phyloP scores from a whole-genome alignment of 2,329 filamentous ascomycete genomes.

The Fusarium bulbicola region DNA sequence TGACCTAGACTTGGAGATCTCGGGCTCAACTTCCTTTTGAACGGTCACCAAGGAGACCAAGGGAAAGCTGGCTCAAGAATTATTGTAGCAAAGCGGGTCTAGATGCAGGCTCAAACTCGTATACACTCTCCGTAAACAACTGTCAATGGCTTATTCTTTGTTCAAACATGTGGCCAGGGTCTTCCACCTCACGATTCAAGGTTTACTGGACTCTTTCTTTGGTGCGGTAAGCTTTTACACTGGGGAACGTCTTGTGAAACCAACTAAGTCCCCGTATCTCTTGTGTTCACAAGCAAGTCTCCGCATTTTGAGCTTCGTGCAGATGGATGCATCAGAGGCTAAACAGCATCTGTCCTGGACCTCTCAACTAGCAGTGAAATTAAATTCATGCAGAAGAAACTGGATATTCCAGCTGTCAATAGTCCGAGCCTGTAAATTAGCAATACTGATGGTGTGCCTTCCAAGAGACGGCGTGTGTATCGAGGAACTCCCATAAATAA shows the following conservation, averaged over 20 bases:
- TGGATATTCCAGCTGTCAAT: background rate
- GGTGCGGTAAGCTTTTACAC: rapidly evolving
- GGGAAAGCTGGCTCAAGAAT: too few relatives aligned
- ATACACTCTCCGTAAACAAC: background rate
- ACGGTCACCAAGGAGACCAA: too few relatives aligned
- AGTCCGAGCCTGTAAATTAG: rapidly evolving
- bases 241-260: rapidly evolving
- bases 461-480: too few relatives aligned
- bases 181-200: rapidly evolving
- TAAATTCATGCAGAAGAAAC: background rate
- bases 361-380: rapidly evolving
- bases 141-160: rapidly evolving
- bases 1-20: rapidly evolving
- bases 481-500: rapidly evolving
- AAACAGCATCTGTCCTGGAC: background rate
- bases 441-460: background rate
- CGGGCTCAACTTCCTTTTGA: rapidly evolving
- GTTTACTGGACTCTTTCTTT: rapidly evolving
- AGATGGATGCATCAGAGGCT: background rate
- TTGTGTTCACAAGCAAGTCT: background rate
- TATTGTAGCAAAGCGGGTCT: too few relatives aligned
- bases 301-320: background rate
- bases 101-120: background rate
- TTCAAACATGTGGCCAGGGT: rapidly evolving
- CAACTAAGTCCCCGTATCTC: background rate